A percentile compares a stretch with the other conserved stretches of the same genome.
Evolutionary conservation across 805 yeast genomes (phyloP).

Genomic region (Yarrowia keelungensis): DNA sequence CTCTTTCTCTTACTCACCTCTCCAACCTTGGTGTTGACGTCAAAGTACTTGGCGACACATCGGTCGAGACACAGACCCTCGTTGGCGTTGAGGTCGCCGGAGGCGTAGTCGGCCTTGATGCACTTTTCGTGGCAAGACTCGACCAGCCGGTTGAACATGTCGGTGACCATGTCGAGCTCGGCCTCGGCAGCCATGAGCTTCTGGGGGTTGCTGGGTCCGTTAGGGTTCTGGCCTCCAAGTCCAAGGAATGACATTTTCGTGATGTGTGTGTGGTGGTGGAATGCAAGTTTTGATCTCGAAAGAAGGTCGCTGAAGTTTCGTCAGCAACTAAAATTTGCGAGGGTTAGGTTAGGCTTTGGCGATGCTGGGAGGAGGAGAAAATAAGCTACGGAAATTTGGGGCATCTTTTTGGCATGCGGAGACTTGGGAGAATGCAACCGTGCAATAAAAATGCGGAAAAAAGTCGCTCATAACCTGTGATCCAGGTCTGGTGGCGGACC

Average conservation of each 20-base stretch:
- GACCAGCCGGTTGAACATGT: slow-evolving; percentile 92
- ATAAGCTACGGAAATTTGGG: no score
- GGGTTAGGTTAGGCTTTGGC: slow-evolving; percentile 20
- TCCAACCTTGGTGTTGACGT: slow-evolving; percentile 92
- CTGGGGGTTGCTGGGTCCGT: slow-evolving; percentile 47
- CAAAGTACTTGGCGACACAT: slow-evolving; percentile 95
- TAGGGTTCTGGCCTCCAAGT: slow-evolving; percentile 58
- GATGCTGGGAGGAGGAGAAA: no score
- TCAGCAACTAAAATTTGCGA: slow-evolving; percentile 34
- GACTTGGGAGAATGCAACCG: no score
- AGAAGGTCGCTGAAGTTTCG: slow-evolving; percentile 27
- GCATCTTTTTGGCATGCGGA: no score
- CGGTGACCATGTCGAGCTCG: slow-evolving; percentile 95
- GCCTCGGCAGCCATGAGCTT: slow-evolving; percentile 84
- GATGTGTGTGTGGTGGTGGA: not conserved
- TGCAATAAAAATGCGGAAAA: not conserved
- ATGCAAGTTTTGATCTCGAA: not conserved
- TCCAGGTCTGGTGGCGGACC: not conserved
- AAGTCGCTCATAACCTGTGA: slow-evolving; percentile 32
- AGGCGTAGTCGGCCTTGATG: slow-evolving; percentile 64
- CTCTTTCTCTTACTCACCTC: slow-evolving; percentile 54
- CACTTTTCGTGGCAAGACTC: slow-evolving; percentile 90
- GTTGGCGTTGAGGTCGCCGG: slow-evolving; percentile 75
- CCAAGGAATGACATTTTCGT: slow-evolving; percentile 54
- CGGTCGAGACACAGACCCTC: slow-evolving; percentile 91